phyloP scores from a whole-genome alignment of 2,329 filamentous ascomycete species.

The Davidsoniella virescens region DNA sequence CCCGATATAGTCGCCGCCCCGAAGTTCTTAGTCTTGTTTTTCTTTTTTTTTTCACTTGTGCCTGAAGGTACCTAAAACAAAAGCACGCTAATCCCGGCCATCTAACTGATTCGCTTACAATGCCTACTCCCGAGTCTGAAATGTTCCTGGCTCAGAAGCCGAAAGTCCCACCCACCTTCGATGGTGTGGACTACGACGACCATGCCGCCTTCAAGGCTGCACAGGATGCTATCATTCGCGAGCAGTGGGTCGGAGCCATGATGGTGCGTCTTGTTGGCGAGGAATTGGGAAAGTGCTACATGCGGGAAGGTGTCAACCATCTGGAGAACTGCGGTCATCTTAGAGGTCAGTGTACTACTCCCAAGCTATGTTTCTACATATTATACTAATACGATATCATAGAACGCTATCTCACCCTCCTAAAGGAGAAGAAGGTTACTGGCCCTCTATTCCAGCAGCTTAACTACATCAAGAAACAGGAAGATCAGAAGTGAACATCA shows the following conservation, averaged over 20 bases:
- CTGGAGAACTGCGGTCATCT: slow-evolving; percentile 71
- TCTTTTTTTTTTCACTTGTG: background rate
- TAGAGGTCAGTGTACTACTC: slow-evolving; percentile 46
- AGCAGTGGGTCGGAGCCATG: slow-evolving; percentile 83
- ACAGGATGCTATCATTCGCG: slow-evolving; percentile 65
- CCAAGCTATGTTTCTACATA: background rate
- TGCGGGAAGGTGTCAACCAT: slow-evolving; percentile 70
- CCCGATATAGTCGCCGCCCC: too few species aligned
- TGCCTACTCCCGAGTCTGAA: slow-evolving; percentile 72
- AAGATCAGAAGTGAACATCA: slow-evolving; percentile 16
- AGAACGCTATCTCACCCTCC: slow-evolving; percentile 67
- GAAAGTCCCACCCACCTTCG: slow-evolving; percentile 64
- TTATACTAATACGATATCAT: slow-evolving; percentile 13
- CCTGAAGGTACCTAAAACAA: background rate
- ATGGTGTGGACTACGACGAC: slow-evolving; percentile 76
- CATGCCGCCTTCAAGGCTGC: slow-evolving; percentile 66
- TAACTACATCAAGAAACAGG: slow-evolving; percentile 49
- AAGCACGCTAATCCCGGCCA: background rate
- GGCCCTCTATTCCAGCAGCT: slow-evolving; percentile 68
- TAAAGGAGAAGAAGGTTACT: slow-evolving; percentile 61
- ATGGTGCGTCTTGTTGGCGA: slow-evolving; percentile 71
- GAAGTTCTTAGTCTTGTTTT: background rate
- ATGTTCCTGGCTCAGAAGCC: slow-evolving; percentile 75
- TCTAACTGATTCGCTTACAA: slow-evolving; percentile 22
- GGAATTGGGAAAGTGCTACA: slow-evolving; percentile 76